phyloP scores from a whole-genome alignment of 805 yeast genomes.

The Nakazawaea molendinolei region DNA sequence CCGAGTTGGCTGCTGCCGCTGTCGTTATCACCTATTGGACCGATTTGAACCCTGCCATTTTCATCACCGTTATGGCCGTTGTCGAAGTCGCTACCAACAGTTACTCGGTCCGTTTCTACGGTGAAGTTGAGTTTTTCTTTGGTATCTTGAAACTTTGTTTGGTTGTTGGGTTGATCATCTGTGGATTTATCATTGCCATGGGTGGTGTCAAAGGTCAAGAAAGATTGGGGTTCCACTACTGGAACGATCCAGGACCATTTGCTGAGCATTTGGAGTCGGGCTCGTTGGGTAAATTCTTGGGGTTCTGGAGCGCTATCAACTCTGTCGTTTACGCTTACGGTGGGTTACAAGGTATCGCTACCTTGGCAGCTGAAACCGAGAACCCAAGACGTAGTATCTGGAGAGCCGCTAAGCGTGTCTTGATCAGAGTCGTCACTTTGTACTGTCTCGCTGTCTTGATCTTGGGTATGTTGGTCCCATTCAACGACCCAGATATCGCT shows the following conservation, averaged over 20 bases:
- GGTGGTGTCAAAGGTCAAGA: slow-evolving; percentile 41
- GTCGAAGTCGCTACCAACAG: slow-evolving; percentile 31
- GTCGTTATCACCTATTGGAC: slow-evolving; percentile 40
- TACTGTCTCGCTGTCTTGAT: slow-evolving; percentile 44
- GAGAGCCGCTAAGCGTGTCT: slow-evolving; percentile 43
- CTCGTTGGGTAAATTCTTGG: slow-evolving; percentile 18
- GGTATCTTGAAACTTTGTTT: slow-evolving; percentile 38
- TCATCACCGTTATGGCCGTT: slow-evolving; percentile 35
- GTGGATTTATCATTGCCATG: slow-evolving; percentile 40
- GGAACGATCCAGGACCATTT: slow-evolving; percentile 25
- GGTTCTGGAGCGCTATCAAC: slow-evolving; percentile 29
- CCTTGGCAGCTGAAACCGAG: slow-evolving; percentile 48
- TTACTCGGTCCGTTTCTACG: slow-evolving; percentile 35
- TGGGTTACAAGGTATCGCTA: slow-evolving; percentile 59
- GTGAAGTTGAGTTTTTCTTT: slow-evolving; percentile 40
- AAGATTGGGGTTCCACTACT: slow-evolving; percentile 26
- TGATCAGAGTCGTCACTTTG: slow-evolving; percentile 43
- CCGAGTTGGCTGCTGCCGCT: slow-evolving; percentile 45
- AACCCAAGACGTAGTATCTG: slow-evolving; percentile 49
- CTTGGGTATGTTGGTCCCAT: slow-evolving; percentile 51
- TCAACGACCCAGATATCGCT: slow-evolving; percentile 29
- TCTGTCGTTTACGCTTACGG: slow-evolving; percentile 75
- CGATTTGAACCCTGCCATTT: slow-evolving; percentile 35
- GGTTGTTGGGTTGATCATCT: slow-evolving; percentile 37
- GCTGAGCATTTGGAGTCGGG: slow-evolving; percentile 27